A percentile compares a stretch with the other conserved stretches of the same genome.
Conservation (phyloP, 371 early-diverging fungal genomes). For the Vairimorpha ceranae region DNA sequence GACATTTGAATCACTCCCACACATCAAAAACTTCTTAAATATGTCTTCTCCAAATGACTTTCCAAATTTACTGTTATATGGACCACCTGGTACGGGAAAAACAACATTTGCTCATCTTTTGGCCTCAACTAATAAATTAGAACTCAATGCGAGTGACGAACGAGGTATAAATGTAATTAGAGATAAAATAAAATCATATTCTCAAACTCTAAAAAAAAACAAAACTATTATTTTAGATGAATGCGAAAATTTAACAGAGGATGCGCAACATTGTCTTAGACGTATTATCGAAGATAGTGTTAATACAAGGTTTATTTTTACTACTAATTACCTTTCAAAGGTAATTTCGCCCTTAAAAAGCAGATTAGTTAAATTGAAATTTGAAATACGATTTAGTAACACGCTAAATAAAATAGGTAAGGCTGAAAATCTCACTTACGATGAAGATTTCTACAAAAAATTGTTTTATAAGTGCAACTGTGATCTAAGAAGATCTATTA, state of each 20-base stretch:
- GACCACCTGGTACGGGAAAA: constrained; percentile 97
- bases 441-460: constrained; percentile 25
- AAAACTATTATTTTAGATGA: constrained; percentile 63
- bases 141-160: constrained; percentile 62
- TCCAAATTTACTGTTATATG: constrained; percentile 94
- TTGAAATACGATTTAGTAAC: constrained; percentile 10
- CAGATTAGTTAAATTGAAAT: constrained; percentile 56
- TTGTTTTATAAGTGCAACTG: constrained; percentile 44
- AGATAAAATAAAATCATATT: constrained; percentile 67
- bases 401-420: constrained; percentile 47
- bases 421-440: constrained; percentile 42
- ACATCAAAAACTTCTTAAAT: constrained; percentile 50
- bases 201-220: constrained; percentile 37
- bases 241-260: constrained; percentile 63
- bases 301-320: constrained; percentile 62
- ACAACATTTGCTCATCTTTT: constrained; percentile 89
- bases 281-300: constrained; percentile 61
- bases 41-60: constrained; percentile 56
- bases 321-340: constrained; percentile 66
- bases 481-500: constrained; percentile 59
- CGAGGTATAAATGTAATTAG: constrained; percentile 64
- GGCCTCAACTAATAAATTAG: constrained; percentile 64
- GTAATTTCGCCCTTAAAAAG: constrained; percentile 62
- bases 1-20: constrained; percentile 38
- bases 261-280: constrained; percentile 63